Conservation (phyloP, 192 early-diverging fungal genomes). For the Backusella macrospora region DNA sequence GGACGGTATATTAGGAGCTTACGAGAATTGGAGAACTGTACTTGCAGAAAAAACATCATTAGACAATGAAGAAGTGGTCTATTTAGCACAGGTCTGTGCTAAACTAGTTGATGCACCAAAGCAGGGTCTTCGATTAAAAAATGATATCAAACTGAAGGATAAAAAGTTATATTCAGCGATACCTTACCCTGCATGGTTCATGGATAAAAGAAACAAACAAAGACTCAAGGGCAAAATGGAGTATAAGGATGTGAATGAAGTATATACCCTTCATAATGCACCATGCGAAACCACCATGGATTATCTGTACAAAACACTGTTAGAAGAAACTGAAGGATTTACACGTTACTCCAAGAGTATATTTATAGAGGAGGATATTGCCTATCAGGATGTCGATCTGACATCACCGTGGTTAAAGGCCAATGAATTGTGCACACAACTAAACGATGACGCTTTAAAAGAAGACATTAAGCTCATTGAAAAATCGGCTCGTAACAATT, state of each 20-base stretch:
- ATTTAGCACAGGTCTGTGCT: conserved; percentile 40
- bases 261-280: background rate
- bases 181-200: conserved; percentile 34
- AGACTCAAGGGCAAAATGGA: background rate
- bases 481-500: background rate
- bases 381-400: background rate
- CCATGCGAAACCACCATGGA: conserved; percentile 29
- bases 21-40: conserved; percentile 35
- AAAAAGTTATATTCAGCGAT: background rate
- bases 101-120: conserved; percentile 39
- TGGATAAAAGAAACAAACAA: conserved; percentile 24
- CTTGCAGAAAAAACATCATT: conserved; percentile 27
- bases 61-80: conserved; percentile 26
- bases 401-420: conserved; percentile 4
- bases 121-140: conserved; percentile 35
- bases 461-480: conserved; percentile 13
- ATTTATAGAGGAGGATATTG: conserved; percentile 18
- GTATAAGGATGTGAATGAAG: conserved; percentile 1
- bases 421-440: background rate
- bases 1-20: conserved; percentile 22
- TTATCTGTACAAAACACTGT: conserved; percentile 10
- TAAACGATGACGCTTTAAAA: background rate
- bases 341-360: conserved; percentile 13
- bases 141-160: background rate
- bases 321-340: conserved; percentile 10